Base-by-base conservation (phyloP, 345 rosid genomes). In the Viola odorata region DNA sequence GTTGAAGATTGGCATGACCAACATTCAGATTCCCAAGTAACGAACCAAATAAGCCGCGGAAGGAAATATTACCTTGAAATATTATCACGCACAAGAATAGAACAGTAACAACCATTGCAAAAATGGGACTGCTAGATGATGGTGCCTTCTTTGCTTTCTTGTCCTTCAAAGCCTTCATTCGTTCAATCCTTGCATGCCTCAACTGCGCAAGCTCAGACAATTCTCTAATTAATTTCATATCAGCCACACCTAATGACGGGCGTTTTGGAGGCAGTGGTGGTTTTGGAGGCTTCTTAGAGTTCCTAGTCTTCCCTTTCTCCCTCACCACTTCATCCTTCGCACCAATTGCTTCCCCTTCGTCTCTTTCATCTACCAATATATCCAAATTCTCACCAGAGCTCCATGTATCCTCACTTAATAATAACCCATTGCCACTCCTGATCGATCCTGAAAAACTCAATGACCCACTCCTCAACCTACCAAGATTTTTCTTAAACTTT, bases 191-290 rank as follows among this genome's bases (percentile, higher is more conserved):
- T 17, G 57, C 65, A 47, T 41, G 70, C 55, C 56, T 78, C 65
- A 66, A 53, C 56, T 61, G 66, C 9, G 73, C 61, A 44, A 62
- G 68, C 37, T 69, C 66, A 32, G 73, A 68, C 38, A 75, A 63
- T 61, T 78, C 73, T 69, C 67, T 72, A 54, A 64, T 59, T 37
- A 69, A 36, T 37, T 66, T 69, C 45, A 65, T 52, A 61, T 72
- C 71, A 16, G 64, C 70, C 2, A 53, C 65, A 12, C 53, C 62
- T 50, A 68, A 52, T 0, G 44, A 48, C 0, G 68, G 77, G 12
- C 61, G 53, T 45, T 55, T 42, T 1, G 79, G 77, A 16, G 75
- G 82, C 23, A 55, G 57, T 3, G 77, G 79, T n/a, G 82, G 79
- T 45, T 75, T 78, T 0, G 73, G 55, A 36, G 72, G 66, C 40